Conservation (phyloP, 2,329 filamentous ascomycete species). For the Thelonectria blattea region DNA sequence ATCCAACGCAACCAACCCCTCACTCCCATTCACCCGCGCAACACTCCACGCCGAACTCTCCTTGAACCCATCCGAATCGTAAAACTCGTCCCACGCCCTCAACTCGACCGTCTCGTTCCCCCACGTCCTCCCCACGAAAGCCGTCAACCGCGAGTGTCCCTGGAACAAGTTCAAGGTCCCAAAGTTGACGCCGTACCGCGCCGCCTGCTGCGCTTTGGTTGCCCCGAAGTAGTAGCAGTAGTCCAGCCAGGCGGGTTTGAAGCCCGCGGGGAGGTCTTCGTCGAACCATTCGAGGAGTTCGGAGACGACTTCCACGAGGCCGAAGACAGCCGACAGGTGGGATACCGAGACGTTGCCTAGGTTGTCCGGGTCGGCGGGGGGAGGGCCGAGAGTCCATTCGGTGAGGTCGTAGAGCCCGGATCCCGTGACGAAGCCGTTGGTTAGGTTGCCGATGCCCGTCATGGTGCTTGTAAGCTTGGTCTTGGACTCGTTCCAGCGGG, state of each 20-base stretch:
- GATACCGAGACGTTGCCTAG: constrained; percentile 57
- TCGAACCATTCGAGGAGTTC: constrained; percentile 59
- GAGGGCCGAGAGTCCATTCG: constrained; percentile 57
- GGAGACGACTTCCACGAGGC: constrained; percentile 62
- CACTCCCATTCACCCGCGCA: constrained; percentile 49
- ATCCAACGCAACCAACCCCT: constrained; percentile 54
- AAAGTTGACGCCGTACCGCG: constrained; percentile 59
- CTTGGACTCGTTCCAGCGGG: constrained; percentile 58
- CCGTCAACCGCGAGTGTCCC: constrained; percentile 64
- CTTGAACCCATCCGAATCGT: constrained; percentile 53
- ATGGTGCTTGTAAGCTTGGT: constrained; percentile 56
- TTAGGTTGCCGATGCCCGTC: constrained; percentile 58
- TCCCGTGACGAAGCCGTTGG: constrained; percentile 65
- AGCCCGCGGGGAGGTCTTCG: constrained; percentile 52
- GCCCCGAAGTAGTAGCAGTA: constrained; percentile 66
- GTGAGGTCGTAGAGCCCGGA: constrained; percentile 57
- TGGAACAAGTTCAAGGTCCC: constrained; percentile 56
- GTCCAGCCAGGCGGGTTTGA: constrained; percentile 62
- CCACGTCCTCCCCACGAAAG: constrained; percentile 54
- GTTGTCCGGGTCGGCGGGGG: constrained; percentile 59
- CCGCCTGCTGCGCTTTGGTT: constrained; percentile 53
- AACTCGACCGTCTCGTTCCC: constrained; percentile 54
- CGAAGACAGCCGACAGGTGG: constrained; percentile 64
- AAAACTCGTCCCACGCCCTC: constrained; percentile 62
- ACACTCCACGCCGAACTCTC: constrained; percentile 45